These are phyloP conservation scores for Curvularia lunata DNA, from an alignment of 2,329 filamentous ascomycete genomes.

Conservation along the genomic window DNA sequence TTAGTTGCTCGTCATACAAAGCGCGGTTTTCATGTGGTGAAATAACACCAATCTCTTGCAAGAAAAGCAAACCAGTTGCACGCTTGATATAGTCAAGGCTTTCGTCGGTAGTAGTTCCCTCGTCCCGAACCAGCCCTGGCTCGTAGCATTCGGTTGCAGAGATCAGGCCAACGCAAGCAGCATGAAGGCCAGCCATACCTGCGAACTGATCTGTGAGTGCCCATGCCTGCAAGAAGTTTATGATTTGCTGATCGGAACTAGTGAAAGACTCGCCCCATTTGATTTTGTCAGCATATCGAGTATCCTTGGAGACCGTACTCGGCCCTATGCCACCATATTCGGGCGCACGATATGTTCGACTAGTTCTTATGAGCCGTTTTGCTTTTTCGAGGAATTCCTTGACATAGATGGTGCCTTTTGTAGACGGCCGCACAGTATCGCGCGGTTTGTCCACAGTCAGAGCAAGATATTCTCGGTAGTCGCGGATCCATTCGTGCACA, in stretches of 20 bases:
- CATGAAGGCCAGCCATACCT: conserved; percentile 59
- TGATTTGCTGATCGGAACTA: conserved; percentile 60
- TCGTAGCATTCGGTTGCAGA: conserved; percentile 66
- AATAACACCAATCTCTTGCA: conserved; percentile 77
- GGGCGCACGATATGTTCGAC: conserved; percentile 49
- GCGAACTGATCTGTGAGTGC: conserved; percentile 38
- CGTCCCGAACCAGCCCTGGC: conserved; percentile 39
- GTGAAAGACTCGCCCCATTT: conserved; percentile 53
- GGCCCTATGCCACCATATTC: conserved; percentile 46
- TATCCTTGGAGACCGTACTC: conserved; percentile 35
- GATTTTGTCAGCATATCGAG: conserved; percentile 21
- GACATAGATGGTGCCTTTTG: conserved; percentile 38
- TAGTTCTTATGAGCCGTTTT: conserved; percentile 48
- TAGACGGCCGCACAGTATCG: not conserved
- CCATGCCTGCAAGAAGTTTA: conserved; percentile 74
- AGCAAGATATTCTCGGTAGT: conserved; percentile 59
- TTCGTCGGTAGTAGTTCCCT: conserved; percentile 21
- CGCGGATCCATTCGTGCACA: conserved; percentile 61
- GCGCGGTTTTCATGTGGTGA: conserved; percentile 72
- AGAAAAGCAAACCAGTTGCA: conserved; percentile 65
- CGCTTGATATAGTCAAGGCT: conserved; percentile 14
- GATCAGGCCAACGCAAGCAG: conserved; percentile 69
- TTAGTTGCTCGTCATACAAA: conserved; percentile 63
- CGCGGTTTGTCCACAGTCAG: conserved; percentile 14
- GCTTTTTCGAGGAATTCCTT: conserved; percentile 52